Evolutionary conservation across 139 green algal species (phyloP).

Genomic region (Micromonas commoda): DNA sequence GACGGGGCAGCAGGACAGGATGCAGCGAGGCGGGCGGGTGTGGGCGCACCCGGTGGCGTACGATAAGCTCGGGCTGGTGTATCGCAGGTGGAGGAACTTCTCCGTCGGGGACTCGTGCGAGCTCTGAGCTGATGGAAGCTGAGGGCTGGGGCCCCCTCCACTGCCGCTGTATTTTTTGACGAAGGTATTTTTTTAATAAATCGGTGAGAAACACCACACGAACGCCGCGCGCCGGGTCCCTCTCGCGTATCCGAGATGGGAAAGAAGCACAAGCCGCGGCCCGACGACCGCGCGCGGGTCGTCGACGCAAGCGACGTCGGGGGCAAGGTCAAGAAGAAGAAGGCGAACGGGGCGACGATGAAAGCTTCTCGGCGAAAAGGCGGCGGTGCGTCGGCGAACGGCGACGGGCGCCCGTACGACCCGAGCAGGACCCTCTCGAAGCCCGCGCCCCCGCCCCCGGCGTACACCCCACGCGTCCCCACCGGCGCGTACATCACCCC

Average conservation of each 20-base stretch:
- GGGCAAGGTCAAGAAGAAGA: not conserved
- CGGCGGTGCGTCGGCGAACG: too few relatives aligned
- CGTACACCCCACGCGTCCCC: not conserved
- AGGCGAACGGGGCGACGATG: too few relatives aligned
- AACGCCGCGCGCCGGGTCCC: too few relatives aligned
- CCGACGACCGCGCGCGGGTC: not conserved
- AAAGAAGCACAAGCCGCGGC: not conserved
- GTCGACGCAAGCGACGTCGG: not conserved
- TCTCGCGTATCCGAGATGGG: too few relatives aligned
- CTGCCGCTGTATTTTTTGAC: too few relatives aligned
- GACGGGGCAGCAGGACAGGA: constrained; percentile 86
- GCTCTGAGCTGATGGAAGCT: not conserved
- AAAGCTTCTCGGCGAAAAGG: not conserved
- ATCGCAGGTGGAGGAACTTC: constrained; percentile 79
- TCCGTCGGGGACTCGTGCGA: not conserved
- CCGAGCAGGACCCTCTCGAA: not conserved
- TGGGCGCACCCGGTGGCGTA: constrained; percentile 90
- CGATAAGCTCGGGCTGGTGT: constrained; percentile 94
- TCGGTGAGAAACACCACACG: too few relatives aligned
- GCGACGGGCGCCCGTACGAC: too few relatives aligned
- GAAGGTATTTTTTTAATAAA: too few relatives aligned
- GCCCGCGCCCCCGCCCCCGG: too few relatives aligned
- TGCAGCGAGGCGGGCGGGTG: constrained; percentile 75
- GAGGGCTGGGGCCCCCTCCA: too few relatives aligned
- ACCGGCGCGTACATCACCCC: not conserved